These are phyloP conservation scores for Penicillium psychrofluorescens DNA, from an alignment of 495 filamentous ascomycete genomes.

Conservation along the genomic window DNA sequence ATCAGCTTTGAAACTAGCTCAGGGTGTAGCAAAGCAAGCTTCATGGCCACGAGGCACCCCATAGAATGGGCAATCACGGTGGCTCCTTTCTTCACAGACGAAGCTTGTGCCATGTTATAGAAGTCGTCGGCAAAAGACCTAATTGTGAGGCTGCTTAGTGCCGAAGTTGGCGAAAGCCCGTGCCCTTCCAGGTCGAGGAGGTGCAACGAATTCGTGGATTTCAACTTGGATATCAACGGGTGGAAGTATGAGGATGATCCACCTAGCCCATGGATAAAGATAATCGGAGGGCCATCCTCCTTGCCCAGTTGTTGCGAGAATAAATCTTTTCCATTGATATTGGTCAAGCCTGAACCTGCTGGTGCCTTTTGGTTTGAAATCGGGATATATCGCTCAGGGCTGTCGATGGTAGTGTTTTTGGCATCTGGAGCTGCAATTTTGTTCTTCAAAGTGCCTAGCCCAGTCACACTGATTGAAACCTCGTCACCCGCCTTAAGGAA, in stretches of 20 bases:
- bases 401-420: slow-evolving; percentile 6
- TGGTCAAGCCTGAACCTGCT: slow-evolving; percentile 22
- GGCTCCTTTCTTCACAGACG: slow-evolving; percentile 5
- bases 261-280: slow-evolving; percentile 48
- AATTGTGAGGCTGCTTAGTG: slow-evolving; percentile 26
- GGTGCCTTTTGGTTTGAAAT: slow-evolving; percentile 8
- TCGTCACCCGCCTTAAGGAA: slow-evolving; percentile 44
- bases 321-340: slow-evolving; percentile 36
- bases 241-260: slow-evolving; percentile 32
- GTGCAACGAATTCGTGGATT: slow-evolving; percentile 25
- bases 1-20: slow-evolving; percentile 30
- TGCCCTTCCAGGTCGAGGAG: slow-evolving; percentile 48
- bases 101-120: slow-evolving; percentile 19
- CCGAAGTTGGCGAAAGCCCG: slow-evolving; percentile 39
- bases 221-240: slow-evolving; percentile 28
- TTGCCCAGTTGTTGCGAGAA: slow-evolving; percentile 25
- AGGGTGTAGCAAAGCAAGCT: slow-evolving; percentile 30
- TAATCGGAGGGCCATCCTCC: slow-evolving; percentile 17
- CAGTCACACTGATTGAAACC: slow-evolving; percentile 38
- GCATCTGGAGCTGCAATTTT: slow-evolving; percentile 19
- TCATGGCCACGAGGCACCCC: slow-evolving; percentile 37
- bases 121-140: slow-evolving; percentile 37
- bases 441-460: slow-evolving; percentile 32
- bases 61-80: slow-evolving; percentile 39
- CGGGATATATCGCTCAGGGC: slow-evolving; percentile 2